Conservation (phyloP, 305 asterid species). For the Salvia sclarea region DNA sequence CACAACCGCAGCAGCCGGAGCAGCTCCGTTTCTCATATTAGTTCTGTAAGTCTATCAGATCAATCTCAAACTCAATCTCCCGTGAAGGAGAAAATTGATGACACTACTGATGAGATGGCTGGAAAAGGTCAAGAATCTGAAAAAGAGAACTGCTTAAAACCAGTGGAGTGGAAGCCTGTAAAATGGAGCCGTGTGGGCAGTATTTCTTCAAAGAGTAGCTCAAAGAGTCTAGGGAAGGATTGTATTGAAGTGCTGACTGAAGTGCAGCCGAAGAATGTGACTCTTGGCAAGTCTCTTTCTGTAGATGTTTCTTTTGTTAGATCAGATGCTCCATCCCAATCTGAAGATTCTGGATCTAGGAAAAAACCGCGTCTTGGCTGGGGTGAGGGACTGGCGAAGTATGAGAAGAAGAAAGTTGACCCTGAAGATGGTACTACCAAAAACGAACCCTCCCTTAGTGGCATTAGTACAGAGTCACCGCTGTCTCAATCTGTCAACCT, state of each 20-base stretch:
- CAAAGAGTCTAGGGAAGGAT: conserved; percentile 66
- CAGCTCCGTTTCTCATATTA: conserved; percentile 30
- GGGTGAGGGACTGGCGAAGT: conserved; percentile 99
- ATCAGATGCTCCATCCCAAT: conserved; percentile 45
- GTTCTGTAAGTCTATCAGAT: conserved; percentile 29
- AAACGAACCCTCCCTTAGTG: conserved; percentile 37
- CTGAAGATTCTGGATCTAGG: conserved; percentile 65
- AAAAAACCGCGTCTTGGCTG: conserved; percentile 97
- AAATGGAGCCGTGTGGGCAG: conserved; percentile 76
- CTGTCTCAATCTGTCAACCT: conserved; percentile 41
- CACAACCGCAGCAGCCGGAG: conserved; percentile 23
- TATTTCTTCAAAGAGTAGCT: conserved; percentile 67
- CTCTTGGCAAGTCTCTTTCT: conserved; percentile 54
- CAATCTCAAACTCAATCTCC: conserved; percentile 43
- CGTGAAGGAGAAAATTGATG: conserved; percentile 45
- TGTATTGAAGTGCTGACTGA: conserved; percentile 53
- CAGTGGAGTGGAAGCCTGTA: conserved; percentile 64
- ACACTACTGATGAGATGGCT: conserved; percentile 30
- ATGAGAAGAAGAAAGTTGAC: conserved; percentile 85
- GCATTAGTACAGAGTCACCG: conserved; percentile 43
- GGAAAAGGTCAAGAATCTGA: conserved; percentile 51
- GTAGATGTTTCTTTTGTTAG: conserved; percentile 44
- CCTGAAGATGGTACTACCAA: conserved; percentile 60
- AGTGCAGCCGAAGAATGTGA: conserved; percentile 46
- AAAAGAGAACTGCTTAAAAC: conserved; percentile 52